Percentiles rank a stretch among this genome's conserved stretches.
phyloP scores from a whole-genome alignment of 2,329 filamentous ascomycete species.

The Aureobasidium sp. region DNA sequence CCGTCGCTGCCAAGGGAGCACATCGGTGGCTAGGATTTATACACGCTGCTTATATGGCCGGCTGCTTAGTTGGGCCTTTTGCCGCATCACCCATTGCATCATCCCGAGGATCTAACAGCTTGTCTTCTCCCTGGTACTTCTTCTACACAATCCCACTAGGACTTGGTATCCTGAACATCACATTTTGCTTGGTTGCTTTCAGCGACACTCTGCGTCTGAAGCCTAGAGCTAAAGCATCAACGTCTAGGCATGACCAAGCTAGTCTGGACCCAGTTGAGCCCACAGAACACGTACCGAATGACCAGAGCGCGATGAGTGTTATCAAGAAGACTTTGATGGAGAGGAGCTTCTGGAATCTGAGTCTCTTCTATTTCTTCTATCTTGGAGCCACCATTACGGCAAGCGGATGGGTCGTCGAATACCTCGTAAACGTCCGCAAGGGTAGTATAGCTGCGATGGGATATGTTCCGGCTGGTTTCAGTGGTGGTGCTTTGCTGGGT shows the following conservation, averaged over 20 bases:
- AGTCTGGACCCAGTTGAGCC: not conserved
- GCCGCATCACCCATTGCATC: slow-evolving; percentile 18
- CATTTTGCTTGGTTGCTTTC: slow-evolving; percentile 44
- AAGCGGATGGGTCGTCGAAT: slow-evolving; percentile 60
- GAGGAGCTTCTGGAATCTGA: slow-evolving; percentile 51
- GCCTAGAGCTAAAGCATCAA: not conserved
- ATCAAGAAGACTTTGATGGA: slow-evolving; percentile 41
- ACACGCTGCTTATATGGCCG: slow-evolving; percentile 55
- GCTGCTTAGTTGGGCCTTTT: slow-evolving; percentile 52
- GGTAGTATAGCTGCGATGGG: slow-evolving; percentile 52
- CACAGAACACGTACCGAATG: slow-evolving; percentile 23
- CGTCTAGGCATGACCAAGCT: too few species aligned
- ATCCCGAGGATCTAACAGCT: slow-evolving; percentile 32
- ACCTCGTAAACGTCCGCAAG: slow-evolving; percentile 53
- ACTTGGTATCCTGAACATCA: slow-evolving; percentile 46
- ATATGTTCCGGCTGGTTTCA: slow-evolving; percentile 56
- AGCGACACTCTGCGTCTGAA: slow-evolving; percentile 38
- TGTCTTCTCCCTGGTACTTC: slow-evolving; percentile 42
- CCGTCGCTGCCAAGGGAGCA: slow-evolving; percentile 40
- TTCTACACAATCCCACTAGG: slow-evolving; percentile 53
- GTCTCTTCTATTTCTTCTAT: slow-evolving; percentile 59
- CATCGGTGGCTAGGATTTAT: slow-evolving; percentile 59
- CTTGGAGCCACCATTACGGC: slow-evolving; percentile 52
- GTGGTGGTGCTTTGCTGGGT: slow-evolving; percentile 52
- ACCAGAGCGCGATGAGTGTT: slow-evolving; percentile 32